Evolutionary conservation across 2,329 filamentous ascomycete species (phyloP).

Genomic region (Clonostachys solani): DNA sequence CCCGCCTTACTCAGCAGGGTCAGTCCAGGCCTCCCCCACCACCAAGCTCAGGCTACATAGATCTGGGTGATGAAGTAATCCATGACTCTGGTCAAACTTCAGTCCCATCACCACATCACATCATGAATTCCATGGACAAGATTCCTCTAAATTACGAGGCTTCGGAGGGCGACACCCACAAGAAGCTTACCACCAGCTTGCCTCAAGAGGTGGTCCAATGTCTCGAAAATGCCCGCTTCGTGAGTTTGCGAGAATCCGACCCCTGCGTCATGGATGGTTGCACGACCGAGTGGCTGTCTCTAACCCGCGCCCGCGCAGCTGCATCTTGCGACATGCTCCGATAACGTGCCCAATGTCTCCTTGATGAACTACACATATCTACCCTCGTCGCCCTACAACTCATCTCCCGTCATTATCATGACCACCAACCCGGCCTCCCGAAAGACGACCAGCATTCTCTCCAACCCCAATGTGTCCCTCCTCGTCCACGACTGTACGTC

Average conservation of each 20-base stretch:
- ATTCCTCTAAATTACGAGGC: constrained; percentile 72
- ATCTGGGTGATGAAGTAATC: too few species aligned
- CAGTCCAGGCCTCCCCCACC: too few species aligned
- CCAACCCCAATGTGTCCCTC: constrained; percentile 84
- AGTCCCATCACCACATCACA: constrained; percentile 1
- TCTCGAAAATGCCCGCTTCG: constrained; percentile 91
- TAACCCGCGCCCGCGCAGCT: constrained; percentile 51
- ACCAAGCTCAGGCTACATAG: too few species aligned
- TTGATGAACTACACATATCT: constrained; percentile 99
- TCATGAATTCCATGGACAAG: constrained; percentile 44
- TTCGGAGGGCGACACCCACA: constrained; percentile 69
- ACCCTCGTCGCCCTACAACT: constrained; percentile 65
- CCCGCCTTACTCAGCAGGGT: constrained; percentile 3
- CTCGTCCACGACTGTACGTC: constrained; percentile 84
- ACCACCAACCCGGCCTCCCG: constrained; percentile 78
- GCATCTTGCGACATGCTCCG: constrained; percentile 86
- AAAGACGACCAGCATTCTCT: constrained; percentile 76
- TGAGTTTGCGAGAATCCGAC: constrained; percentile 38
- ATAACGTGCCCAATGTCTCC: constrained; percentile 83
- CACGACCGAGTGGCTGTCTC: background rate
- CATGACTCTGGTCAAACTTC: background rate
- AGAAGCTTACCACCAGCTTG: constrained; percentile 63
- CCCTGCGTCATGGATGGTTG: constrained; percentile 1
- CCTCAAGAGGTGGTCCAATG: constrained; percentile 86
- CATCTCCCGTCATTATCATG: constrained; percentile 86